phyloP scores from a whole-genome alignment of 139 green algal genomes.

The Micractinium sp. region DNA sequence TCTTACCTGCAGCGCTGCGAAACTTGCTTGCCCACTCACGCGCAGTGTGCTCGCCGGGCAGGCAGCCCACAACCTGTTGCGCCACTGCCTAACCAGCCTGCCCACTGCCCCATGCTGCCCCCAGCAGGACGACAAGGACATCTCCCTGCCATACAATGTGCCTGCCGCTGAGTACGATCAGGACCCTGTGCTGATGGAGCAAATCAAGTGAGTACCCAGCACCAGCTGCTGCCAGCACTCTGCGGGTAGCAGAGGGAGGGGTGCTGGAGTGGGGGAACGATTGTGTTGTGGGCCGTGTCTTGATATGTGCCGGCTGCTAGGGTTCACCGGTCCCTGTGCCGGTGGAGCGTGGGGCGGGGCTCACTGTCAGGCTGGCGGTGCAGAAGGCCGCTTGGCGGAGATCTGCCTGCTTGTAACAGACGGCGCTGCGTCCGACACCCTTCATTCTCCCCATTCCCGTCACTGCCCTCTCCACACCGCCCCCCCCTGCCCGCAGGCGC shows the following conservation, averaged over 20 bases:
- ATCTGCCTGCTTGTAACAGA: not conserved
- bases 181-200: constrained; percentile 6
- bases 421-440: not conserved
- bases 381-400: not conserved
- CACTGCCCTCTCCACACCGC: no score
- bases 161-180: constrained; percentile 1
- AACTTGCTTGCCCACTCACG: no score
- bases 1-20: no score
- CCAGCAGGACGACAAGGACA: constrained; percentile 10
- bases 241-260: no score
- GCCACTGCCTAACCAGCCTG: not conserved
- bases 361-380: no score
- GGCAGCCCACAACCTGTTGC: not conserved
- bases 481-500: not conserved
- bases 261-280: no score
- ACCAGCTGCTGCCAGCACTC: no score
- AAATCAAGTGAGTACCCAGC: constrained; percentile 1
- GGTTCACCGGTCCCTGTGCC: not conserved
- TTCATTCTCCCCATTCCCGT: not conserved
- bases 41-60: not conserved
- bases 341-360: not conserved
- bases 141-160: not conserved
- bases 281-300: not conserved
- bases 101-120: not conserved
- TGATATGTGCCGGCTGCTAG: not conserved